Evolutionary conservation across 1,284 basidiomycete species (phyloP), one percentile per base, ranked within the genome.

Genomic region (Melampsora abietis-canadensis): DNA sequence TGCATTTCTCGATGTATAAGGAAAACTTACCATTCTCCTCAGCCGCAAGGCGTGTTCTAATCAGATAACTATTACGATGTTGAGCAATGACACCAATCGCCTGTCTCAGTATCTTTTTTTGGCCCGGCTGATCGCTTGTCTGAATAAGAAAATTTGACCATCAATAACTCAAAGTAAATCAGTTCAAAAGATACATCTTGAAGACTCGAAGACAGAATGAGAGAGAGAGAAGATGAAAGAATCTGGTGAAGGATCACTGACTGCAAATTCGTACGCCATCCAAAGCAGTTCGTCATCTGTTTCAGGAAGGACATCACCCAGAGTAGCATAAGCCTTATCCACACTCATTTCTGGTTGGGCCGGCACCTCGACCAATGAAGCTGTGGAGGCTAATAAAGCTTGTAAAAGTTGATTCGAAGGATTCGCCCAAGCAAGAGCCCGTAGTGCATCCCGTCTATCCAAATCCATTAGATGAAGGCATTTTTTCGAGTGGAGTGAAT

Each of bases 241-340:
- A 54, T 54, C 51, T 3, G 19, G 51, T n/a, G 51, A 54, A 40
- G 34, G 31, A 31, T 62, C 30, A 40, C 68, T 63, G 12, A 73
- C 70, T 12, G 60, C 70, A 17, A 73, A 48, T 2, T 44, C 54
- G 19, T 73, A 73, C 21, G 70, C 70, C 62, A 73, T 60, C 62
- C 62, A 65, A n/a, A 73, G 62, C 30, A 66, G 57, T 54, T 73
- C 70, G 24, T 73, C 70, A 60, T 73, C 70, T 3, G 51, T 62
- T 64, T 72, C 68, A 57, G 68, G 68, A 15, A 72, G 44, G 15
- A 72, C 61, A 34, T 72, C 68, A 31, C 68, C 68, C 19, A 72
- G 24, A 47, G 61, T 64, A 4, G 68, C 60, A 54, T 72, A 72
- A 12, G 68, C 68, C 54, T 72, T 72, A 31, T 72, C 48, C 37